Evolutionary conservation across 2,329 filamentous ascomycete genomes (phyloP).

Genomic region (Colletotrichum tropicicola): DNA sequence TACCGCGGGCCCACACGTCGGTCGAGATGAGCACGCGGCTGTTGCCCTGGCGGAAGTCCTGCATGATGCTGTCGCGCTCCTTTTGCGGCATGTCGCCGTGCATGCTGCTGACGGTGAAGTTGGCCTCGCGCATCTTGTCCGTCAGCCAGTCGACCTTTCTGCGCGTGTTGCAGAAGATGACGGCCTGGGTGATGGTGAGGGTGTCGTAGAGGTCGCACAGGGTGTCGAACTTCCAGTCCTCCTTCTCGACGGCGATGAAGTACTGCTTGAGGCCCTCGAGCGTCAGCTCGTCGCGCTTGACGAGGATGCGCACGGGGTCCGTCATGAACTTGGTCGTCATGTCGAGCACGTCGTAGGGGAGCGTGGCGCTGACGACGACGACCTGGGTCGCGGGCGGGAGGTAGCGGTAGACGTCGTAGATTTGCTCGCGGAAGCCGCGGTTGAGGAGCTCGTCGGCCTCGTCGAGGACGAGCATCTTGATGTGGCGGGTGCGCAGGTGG

Average conservation of each 20-base stretch:
- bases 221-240: conserved; percentile 99
- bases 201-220: conserved; percentile 99
- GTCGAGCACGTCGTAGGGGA: conserved; percentile 97
- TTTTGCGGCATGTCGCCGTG: conserved; percentile 99
- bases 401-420: conserved; percentile 98
- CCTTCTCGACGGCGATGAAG: conserved; percentile 99
- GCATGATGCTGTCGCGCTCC: conserved; percentile 98
- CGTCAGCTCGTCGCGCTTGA: conserved; percentile 98
- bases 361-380: conserved; percentile 95
- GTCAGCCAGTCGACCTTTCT: conserved; percentile 99
- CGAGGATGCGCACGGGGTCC: conserved; percentile 92
- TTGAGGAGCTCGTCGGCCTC: conserved; percentile 77
- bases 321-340: conserved; percentile 99
- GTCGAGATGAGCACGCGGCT: conserved; percentile 96
- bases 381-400: conserved; percentile 96
- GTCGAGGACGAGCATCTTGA: conserved; percentile 72
- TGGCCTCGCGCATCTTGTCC: conserved; percentile 98
- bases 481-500: conserved; percentile 65
- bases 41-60: conserved; percentile 97
- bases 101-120: conserved; percentile 99
- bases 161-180: conserved; percentile 99
- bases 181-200: conserved; percentile 96
- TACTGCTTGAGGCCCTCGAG: conserved; percentile 98
- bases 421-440: conserved; percentile 96
- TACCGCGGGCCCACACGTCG: conserved; percentile 97